Conservation (phyloP, 257 asterid genomes). For the Nicotiana tabacum region DNA sequence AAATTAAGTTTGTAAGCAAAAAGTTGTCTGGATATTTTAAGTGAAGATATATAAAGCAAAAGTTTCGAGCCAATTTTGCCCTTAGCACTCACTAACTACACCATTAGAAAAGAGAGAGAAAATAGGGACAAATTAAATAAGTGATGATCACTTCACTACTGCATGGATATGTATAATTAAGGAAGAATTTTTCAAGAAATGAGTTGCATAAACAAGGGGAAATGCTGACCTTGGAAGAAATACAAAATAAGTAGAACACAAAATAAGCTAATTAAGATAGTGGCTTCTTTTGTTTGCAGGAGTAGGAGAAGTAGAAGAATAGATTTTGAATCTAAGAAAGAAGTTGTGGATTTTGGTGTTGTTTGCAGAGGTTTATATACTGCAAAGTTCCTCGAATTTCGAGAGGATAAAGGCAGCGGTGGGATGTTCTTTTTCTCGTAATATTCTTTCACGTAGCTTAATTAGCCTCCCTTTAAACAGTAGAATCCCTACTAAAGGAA, state of each 20-base stretch:
- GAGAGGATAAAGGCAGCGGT: slow-evolving; percentile 36
- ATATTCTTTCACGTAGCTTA: not conserved
- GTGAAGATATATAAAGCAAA: not conserved
- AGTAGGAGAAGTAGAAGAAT: not conserved
- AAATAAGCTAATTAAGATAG: not conserved
- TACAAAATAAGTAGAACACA: not conserved
- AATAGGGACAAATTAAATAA: not conserved
- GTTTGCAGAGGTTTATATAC: slow-evolving; percentile 48
- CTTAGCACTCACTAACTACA: not conserved
- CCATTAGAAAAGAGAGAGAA: not conserved
- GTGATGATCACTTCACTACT: not conserved
- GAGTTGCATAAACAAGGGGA: not conserved
- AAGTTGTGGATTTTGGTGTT: slow-evolving; percentile 34
- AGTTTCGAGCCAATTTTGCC: not conserved
- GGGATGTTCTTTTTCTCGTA: slow-evolving; percentile 22
- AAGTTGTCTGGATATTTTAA: not conserved
- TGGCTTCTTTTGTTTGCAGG: not conserved
- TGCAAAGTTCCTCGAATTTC: slow-evolving; percentile 37
- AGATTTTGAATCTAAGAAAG: slow-evolving; percentile 3
- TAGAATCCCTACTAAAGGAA: not conserved
- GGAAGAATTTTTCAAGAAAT: not conserved
- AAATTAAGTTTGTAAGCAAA: not conserved
- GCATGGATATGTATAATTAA: too few species aligned
- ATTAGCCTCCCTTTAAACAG: slow-evolving; percentile 21
- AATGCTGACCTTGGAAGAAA: not conserved